phyloP scores from a whole-genome alignment of 2,329 filamentous ascomycete species.

The Reticulascus tulasneorum region DNA sequence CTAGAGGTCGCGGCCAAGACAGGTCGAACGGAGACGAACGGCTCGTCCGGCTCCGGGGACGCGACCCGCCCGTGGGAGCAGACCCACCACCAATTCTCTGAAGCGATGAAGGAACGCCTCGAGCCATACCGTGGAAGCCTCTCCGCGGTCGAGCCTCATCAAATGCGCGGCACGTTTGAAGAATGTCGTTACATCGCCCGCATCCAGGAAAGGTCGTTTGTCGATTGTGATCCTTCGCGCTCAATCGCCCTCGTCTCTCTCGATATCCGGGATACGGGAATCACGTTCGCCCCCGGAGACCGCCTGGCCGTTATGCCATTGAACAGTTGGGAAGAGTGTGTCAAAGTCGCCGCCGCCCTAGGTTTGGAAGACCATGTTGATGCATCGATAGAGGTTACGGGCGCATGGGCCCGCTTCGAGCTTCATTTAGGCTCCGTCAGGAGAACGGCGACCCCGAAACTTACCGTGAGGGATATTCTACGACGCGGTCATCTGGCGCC shows the following conservation, averaged over 20 bases:
- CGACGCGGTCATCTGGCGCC: conserved; percentile 48
- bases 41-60: conserved; percentile 41
- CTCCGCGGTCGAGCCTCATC: conserved; percentile 42
- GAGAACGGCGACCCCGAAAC: conserved; percentile 15
- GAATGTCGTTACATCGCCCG: conserved; percentile 47
- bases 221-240: conserved; percentile 41
- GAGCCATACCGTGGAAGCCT: conserved; percentile 44
- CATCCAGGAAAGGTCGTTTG: conserved; percentile 37
- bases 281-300: conserved; percentile 50
- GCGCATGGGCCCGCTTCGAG: conserved; percentile 43
- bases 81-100: conserved; percentile 46
- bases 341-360: conserved; percentile 48
- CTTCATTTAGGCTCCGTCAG: conserved; percentile 39
- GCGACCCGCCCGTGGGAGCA: conserved; percentile 44
- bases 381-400: conserved; percentile 29
- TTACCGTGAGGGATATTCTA: conserved; percentile 46
- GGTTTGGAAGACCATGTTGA: conserved; percentile 45
- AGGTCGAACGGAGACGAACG: conserved; percentile 49
- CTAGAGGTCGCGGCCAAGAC: conserved; percentile 52
- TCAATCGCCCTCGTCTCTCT: conserved; percentile 46
- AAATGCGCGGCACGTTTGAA: conserved; percentile 52
- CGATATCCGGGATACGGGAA: conserved; percentile 48
- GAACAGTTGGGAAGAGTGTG: conserved; percentile 50
- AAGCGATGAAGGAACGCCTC: conserved; percentile 50
- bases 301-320: conserved; percentile 51